A percentile compares a stretch with the other conserved stretches of the same genome.
Evolutionary conservation across 2,329 filamentous ascomycete species (phyloP).

Genomic region (Cladosporium sp.): DNA sequence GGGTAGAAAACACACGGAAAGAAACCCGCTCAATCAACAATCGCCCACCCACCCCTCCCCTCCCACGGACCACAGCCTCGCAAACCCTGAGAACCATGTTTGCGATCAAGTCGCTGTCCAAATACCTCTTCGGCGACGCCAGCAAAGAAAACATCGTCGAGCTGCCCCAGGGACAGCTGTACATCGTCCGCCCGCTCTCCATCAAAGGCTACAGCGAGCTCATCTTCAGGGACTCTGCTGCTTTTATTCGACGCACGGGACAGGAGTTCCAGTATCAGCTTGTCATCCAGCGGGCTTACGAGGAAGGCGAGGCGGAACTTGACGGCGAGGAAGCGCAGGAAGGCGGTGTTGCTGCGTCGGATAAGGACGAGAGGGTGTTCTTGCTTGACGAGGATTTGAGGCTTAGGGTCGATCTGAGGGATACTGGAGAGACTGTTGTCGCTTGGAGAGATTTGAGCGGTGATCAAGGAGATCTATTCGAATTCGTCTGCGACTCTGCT

Average conservation of each 20-base stretch:
- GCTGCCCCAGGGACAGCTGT: constrained; percentile 91
- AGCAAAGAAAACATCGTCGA: constrained; percentile 93
- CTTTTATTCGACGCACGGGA: constrained; percentile 84
- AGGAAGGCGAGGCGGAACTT: constrained; percentile 92
- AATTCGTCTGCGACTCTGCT: constrained; percentile 86
- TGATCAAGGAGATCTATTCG: constrained; percentile 90
- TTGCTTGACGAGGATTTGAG: constrained; percentile 88
- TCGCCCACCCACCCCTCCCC: background rate
- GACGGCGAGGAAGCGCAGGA: constrained; percentile 67
- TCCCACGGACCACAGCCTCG: background rate
- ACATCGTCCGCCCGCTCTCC: constrained; percentile 89
- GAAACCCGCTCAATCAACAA: constrained; percentile 1
- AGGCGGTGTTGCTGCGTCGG: constrained; percentile 64
- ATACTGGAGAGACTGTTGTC: constrained; percentile 77
- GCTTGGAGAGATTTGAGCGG: constrained; percentile 95
- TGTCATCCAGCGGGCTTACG: constrained; percentile 91
- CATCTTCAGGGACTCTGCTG: constrained; percentile 91
- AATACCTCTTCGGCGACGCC: constrained; percentile 83
- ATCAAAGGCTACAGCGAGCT: constrained; percentile 98
- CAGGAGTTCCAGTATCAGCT: constrained; percentile 98
- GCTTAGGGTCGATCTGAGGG: constrained; percentile 77
- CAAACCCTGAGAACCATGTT: constrained; percentile 25
- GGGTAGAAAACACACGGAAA: constrained; percentile 3
- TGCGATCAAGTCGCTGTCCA: constrained; percentile 43
- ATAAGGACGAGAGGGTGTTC: constrained; percentile 97